phyloP scores from a whole-genome alignment of 2,329 filamentous ascomycete species.

The Pestalotiopsis sp. region DNA sequence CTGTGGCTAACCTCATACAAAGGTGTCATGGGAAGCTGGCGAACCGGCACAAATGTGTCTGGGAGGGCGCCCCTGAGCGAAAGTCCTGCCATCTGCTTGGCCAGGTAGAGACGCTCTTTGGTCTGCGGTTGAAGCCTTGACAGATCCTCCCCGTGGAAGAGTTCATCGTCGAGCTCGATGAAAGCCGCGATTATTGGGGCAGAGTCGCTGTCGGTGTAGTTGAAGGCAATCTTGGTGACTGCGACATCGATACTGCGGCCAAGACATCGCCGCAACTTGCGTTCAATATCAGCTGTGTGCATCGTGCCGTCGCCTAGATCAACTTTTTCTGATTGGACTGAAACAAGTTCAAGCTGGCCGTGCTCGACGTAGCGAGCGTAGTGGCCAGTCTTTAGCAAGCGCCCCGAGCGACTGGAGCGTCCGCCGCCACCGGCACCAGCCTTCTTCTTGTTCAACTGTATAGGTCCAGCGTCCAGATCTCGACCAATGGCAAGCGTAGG shows the following conservation, averaged over 20 bases:
- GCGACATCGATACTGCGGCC: conserved; percentile 50
- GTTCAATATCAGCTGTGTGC: conserved; percentile 48
- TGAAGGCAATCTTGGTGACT: conserved; percentile 50
- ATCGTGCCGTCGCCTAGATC: conserved; percentile 41
- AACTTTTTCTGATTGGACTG: conserved; percentile 43
- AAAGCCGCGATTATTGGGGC: conserved; percentile 48
- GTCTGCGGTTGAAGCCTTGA: conserved; percentile 39
- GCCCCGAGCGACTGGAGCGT: conserved; percentile 20
- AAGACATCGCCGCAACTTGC: conserved; percentile 48
- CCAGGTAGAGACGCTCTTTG: conserved; percentile 45
- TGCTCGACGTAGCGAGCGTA: conserved; percentile 50
- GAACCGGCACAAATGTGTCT: conserved; percentile 50
- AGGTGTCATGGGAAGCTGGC: conserved; percentile 48
- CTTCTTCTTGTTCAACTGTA: conserved; percentile 10
- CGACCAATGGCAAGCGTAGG: conserved; percentile 48
- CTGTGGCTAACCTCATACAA: conserved; percentile 54
- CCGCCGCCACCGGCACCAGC: background rate
- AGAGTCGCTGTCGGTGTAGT: conserved; percentile 35
- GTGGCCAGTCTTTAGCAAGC: conserved; percentile 52
- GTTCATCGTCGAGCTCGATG: conserved; percentile 46
- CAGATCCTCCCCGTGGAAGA: conserved; percentile 41
- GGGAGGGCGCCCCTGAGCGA: conserved; percentile 42
- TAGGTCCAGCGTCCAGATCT: conserved; percentile 32
- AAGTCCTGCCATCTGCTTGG: conserved; percentile 45
- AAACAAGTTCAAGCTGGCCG: conserved; percentile 51